Evolutionary conservation across 2,329 filamentous ascomycete genomes (phyloP), one percentile per base, ranked within the genome.

Genomic region (Boeremia lycopersici): DNA sequence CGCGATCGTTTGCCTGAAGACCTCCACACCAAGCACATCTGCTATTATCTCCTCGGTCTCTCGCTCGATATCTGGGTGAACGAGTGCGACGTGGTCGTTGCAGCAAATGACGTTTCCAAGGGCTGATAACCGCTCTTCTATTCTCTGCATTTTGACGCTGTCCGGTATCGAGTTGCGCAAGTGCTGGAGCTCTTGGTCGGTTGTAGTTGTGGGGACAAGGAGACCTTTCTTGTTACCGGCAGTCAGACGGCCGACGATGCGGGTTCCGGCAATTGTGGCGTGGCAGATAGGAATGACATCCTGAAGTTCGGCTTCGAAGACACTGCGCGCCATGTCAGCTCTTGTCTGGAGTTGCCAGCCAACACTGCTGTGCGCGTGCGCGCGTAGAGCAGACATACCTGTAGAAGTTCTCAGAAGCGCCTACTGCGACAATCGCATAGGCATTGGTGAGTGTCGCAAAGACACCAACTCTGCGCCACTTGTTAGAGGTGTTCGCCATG

Each of bases 11-110:
- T 99, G 95, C 60, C 91, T 82, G 80, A 95, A 96, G 10, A 95
- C 90, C 76, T 96, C 90, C 53, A 96, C 90, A 60, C 90, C 90
- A 17, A 96, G 81, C 56, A 96, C 91, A 75, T 99, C 95, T 68
- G 95, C 91, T 73, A 99, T 93, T 77, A 99, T 97, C 81, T 99
- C 95, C 79, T 99, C 95, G 13, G 93, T 97, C 82, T 99, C 95
- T 59, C 93, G 89, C 83, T 98, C 95, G 57, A 99, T 83, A 73
- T 99, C 95, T 10, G 95, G 95, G 76, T 99, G 95, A 59, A 98
- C 88, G 39, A 99, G 87, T 47, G 95, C 95, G 65, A 98, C 95
- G 78, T 97, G 93, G 78, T 99, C 95, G 78, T 98, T 98, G 71
- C 87, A 86, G 71, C 92, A 96, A 71, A 99, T 97, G 60, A 98